Evolutionary conservation across 306 rosid species (phyloP).

Genomic region (Cucumis sativus): DNA sequence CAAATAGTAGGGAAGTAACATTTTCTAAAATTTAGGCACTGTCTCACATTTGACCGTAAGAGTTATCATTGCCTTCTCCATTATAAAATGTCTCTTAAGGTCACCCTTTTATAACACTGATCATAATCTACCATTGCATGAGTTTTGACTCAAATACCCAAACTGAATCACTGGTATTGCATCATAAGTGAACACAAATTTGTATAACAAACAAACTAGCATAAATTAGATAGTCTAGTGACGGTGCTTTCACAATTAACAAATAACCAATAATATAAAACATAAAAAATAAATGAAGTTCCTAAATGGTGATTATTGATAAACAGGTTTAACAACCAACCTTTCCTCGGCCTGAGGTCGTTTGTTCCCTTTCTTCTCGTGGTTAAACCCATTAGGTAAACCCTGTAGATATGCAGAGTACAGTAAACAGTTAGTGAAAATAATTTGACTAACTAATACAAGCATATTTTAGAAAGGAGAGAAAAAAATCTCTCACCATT

Average conservation of each 20-base stretch:
- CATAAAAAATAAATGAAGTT: background rate
- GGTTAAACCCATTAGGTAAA: conserved; percentile 57
- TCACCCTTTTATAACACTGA: background rate
- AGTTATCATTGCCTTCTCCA: background rate
- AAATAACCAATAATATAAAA: background rate
- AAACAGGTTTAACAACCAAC: conserved; percentile 22
- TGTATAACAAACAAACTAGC: background rate
- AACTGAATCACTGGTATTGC: background rate
- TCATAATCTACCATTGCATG: background rate
- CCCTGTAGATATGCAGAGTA: conserved; percentile 30
- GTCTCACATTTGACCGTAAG: background rate
- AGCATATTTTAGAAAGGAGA: background rate
- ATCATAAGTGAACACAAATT: background rate
- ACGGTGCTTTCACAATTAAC: background rate
- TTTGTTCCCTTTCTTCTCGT: conserved; percentile 84
- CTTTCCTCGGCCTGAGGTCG: conserved; percentile 58
- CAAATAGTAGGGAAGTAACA: background rate
- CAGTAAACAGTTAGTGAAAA: background rate
- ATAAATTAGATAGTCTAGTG: background rate
- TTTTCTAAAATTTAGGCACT: background rate
- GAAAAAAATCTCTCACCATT: conserved; percentile 34
- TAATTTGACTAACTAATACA: background rate
- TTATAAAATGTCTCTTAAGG: background rate
- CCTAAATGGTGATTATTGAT: background rate
- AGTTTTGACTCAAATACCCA: background rate